These are phyloP conservation scores for Heliosperma pusillum DNA, from an alignment of 148 eudicot genomes.

Conservation along the genomic window DNA sequence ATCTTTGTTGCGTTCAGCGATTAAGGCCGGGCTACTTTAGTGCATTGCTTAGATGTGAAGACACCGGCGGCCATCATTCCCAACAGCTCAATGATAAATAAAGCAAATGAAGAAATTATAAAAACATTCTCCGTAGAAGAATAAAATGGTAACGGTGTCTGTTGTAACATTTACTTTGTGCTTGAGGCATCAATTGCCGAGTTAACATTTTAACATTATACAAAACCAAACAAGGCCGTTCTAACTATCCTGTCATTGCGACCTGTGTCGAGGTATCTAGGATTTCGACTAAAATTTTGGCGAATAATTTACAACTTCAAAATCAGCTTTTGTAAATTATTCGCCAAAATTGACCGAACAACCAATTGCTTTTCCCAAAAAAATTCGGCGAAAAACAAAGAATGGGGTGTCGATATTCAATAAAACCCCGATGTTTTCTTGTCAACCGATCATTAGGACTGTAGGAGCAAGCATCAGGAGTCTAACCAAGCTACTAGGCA, in stretches of 20 bases:
- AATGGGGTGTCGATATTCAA: not conserved
- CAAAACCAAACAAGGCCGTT: not conserved
- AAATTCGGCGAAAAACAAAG: not conserved
- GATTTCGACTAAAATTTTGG: not conserved
- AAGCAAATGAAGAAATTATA: not conserved
- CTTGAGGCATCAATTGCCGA: not conserved
- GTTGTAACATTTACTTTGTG: not conserved
- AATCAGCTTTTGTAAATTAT: too few relatives aligned
- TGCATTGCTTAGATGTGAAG: not conserved
- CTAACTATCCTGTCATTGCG: not conserved
- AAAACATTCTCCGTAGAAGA: not conserved
- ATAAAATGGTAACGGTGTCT: not conserved
- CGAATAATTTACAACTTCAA: not conserved
- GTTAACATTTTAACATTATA: too few relatives aligned
- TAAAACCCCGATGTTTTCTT: not conserved
- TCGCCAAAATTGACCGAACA: not conserved
- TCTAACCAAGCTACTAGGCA: conserved; percentile 36
- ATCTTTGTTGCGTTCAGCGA: not conserved
- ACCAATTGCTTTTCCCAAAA: not conserved
- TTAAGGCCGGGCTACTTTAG: not conserved
- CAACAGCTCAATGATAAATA: not conserved
- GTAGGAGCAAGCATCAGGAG: conserved; percentile 39
- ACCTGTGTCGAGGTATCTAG: not conserved
- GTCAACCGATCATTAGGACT: conserved; percentile 33
- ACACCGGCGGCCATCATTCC: not conserved